A percentile compares a stretch with the other conserved stretches of the same genome.
These are phyloP conservation scores for Nidularia pulvinata DNA, from an alignment of 768 basidiomycete species.

Conservation along the genomic window DNA sequence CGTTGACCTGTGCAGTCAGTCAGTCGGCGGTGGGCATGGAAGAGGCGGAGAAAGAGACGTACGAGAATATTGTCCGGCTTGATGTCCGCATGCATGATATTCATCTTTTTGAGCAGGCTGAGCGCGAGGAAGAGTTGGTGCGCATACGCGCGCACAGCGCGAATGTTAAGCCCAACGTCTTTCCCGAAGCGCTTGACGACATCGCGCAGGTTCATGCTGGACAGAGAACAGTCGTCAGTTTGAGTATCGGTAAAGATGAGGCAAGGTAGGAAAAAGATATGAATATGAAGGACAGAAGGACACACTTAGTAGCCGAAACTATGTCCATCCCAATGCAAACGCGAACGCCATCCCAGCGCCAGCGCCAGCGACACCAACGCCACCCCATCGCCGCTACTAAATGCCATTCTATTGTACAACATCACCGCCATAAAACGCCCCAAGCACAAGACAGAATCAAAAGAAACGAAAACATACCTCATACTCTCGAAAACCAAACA, in stretches of 20 bases:
- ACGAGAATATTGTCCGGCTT: slow-evolving; percentile 99
- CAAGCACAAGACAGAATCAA: not conserved
- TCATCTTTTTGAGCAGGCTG: slow-evolving; percentile 82
- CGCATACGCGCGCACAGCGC: slow-evolving; percentile 98
- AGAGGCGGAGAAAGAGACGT: slow-evolving; percentile 21
- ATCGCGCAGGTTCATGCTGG: slow-evolving; percentile 96
- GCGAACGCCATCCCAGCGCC: too few species aligned
- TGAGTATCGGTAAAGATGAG: too few species aligned
- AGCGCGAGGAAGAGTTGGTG: slow-evolving; percentile 94
- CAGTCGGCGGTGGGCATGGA: not conserved
- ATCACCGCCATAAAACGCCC: too few species aligned
- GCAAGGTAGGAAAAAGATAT: too few species aligned
- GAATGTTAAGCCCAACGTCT: slow-evolving; percentile 94
- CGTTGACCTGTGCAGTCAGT: slow-evolving; percentile 70
- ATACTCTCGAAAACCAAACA: slow-evolving; percentile 96
- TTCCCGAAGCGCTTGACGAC: slow-evolving; percentile 99
- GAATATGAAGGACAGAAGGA: too few species aligned
- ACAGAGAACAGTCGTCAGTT: not conserved
- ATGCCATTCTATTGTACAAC: too few species aligned
- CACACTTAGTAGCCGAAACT: too few species aligned
- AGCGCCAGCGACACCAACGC: too few species aligned
- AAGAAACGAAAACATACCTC: slow-evolving; percentile 50
- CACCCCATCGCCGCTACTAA: too few species aligned
- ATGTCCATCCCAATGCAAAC: too few species aligned
- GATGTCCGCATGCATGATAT: slow-evolving; percentile 98